Conservation (phyloP, 75 land plant species). For the Picea glauca region DNA sequence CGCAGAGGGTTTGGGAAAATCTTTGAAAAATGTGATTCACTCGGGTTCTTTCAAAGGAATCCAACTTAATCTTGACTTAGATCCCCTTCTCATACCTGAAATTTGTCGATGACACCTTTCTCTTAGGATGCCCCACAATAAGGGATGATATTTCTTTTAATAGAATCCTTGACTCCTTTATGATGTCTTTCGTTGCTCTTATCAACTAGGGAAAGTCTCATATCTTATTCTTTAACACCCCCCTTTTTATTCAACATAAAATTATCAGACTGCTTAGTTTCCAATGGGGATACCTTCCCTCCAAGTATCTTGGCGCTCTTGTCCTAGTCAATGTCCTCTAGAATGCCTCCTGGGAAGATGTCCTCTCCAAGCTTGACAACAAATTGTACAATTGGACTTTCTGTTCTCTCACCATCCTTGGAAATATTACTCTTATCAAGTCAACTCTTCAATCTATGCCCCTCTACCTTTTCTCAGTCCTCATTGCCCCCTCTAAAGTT, state of each 20-base stretch:
- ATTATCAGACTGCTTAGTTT: background rate
- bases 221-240: background rate
- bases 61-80: background rate
- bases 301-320: background rate
- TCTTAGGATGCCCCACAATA: background rate
- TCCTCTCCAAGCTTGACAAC: background rate
- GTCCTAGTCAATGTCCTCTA: background rate
- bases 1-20: background rate
- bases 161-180: background rate
- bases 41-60: background rate
- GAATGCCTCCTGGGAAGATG: background rate
- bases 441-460: no score
- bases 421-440: background rate
- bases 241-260: background rate
- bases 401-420: background rate
- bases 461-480: no score
- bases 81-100: background rate
- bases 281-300: background rate
- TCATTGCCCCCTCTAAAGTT: no score
- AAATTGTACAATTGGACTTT: background rate
- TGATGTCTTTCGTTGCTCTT: background rate
- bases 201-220: background rate
- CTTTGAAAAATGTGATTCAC: background rate
- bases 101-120: background rate
- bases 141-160: background rate